phyloP scores from a whole-genome alignment of 176 grass and related monocot species.

The Tuctoria greenei region DNA sequence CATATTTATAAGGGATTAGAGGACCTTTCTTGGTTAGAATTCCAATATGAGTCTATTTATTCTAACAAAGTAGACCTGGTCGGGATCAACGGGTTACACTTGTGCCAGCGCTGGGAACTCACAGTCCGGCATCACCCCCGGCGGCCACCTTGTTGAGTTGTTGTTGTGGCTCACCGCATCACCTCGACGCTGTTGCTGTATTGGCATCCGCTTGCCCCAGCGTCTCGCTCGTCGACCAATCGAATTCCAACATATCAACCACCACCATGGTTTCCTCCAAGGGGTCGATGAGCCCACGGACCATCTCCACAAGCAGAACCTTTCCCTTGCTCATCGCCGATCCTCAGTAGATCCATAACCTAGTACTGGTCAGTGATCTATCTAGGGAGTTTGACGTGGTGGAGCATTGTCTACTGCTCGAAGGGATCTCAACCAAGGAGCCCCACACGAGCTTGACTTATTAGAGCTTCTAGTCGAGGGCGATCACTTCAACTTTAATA shows the following conservation, averaged over 20 bases:
- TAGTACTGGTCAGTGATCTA: neutral
- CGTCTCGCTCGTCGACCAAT: neutral
- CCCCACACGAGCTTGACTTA: too few species aligned
- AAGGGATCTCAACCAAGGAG: conserved; percentile 30
- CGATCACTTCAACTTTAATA: too few species aligned
- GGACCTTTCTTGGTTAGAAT: too few species aligned
- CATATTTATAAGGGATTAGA: too few species aligned
- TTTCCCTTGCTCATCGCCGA: conserved; percentile 16
- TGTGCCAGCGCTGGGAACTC: conserved; percentile 6
- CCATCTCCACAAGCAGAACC: conserved; percentile 5
- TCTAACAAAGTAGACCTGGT: conserved; percentile 27
- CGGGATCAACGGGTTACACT: neutral
- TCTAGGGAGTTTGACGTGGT: neutral
- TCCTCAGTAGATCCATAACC: too few species aligned
- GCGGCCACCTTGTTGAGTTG: too few species aligned
- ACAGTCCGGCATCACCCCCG: neutral
- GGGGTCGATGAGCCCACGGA: neutral
- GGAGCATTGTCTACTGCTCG: neutral
- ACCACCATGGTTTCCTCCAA: neutral
- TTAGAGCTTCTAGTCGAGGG: too few species aligned
- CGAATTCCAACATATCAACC: neutral
- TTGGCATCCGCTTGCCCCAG: neutral
- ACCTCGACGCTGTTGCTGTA: neutral
- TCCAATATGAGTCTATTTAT: too few species aligned
- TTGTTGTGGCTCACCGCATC: conserved; percentile 18